Base-by-base conservation (phyloP, 306 rosid genomes). In the Cucumis cinereus region DNA sequence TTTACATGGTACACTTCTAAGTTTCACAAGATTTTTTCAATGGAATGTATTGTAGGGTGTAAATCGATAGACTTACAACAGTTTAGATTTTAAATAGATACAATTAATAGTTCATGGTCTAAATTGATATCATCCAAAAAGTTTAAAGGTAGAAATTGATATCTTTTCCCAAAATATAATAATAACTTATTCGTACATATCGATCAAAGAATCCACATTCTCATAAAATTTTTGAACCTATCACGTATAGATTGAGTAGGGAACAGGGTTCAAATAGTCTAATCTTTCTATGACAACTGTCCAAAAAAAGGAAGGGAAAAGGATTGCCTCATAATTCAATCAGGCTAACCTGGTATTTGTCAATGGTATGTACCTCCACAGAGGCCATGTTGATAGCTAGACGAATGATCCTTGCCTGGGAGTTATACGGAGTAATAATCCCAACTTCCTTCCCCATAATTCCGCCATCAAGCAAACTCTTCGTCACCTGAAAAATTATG, bases 331-430 rank as follows among this genome's bases (percentile, higher is more conserved):
- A 6, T 53, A 50, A 16, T 19, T 52, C 40, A 41, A 72, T 62
- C 41, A 57, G 68, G 62, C 80, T 36, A 36, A 91, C 98, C 96
- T 93, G 98, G 80, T 91, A 91, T 85, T 91, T 94, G 86, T 94
- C 97, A 84, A 94, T 94, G 77, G 98, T 94, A 82, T 94, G 93
- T 81, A 91, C 88, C 89, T 91, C 97, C 80, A 94, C 90, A 22
- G 96, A 87, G 63, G 87, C 76, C 40, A 74, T 50, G 84, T 77
- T 75, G 33, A 86, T 50, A 45, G 90, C 83, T 10, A 64, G 86
- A 36, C 84, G 83, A 56, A 94, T 87, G 78, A 91, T 90, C 77
- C 88, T 92, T 72, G 93, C 98, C 85, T 94, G 98, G n/a, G 97
- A 84, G 84, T 94, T 94, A 81, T 91, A 94, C 5, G 98, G 98